A percentile compares a stretch with the other conserved stretches of the same genome.
phyloP scores from a whole-genome alignment of 2,329 filamentous ascomycete genomes.

The Penicillium capsulatum region DNA sequence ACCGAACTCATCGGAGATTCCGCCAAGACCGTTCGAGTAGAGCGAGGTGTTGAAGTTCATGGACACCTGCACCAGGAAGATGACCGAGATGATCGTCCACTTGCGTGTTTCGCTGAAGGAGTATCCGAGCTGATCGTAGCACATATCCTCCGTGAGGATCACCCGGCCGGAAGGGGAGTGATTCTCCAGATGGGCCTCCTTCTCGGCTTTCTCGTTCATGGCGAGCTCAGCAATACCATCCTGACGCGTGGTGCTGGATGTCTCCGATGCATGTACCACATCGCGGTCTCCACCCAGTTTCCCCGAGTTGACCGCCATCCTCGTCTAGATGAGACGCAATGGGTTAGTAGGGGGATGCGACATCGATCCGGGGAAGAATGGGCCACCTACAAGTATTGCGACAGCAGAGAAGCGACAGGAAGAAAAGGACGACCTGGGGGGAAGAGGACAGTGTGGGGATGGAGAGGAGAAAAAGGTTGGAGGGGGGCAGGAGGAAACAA shows the following conservation, averaged over 20 bases:
- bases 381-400: no score
- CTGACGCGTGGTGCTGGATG: conserved; percentile 32
- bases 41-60: conserved; percentile 77
- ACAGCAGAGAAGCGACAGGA: no score
- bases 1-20: conserved; percentile 63
- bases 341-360: background rate
- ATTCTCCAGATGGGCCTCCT: conserved; percentile 25
- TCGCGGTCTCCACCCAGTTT: conserved; percentile 22
- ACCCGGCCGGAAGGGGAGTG: conserved; percentile 25
- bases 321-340: conserved; percentile 4
- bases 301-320: conserved; percentile 19
- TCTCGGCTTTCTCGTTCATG: conserved; percentile 20
- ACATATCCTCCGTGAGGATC: conserved; percentile 53
- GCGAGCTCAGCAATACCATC: conserved; percentile 22
- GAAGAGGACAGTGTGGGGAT: conserved; percentile 2
- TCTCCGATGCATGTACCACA: conserved; percentile 29
- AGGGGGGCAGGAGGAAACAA: conserved; percentile 4
- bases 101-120: conserved; percentile 60
- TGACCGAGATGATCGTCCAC: conserved; percentile 68
- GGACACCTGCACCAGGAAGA: conserved; percentile 68
- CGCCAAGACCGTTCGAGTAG: conserved; percentile 64
- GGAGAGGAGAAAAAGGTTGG: conserved; percentile 5
- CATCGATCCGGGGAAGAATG: no score
- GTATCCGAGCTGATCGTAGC: conserved; percentile 63
- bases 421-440: conserved; percentile 4